phyloP scores from a whole-genome alignment of 1,284 basidiomycete species.

The Heterobasidion occidentale region DNA sequence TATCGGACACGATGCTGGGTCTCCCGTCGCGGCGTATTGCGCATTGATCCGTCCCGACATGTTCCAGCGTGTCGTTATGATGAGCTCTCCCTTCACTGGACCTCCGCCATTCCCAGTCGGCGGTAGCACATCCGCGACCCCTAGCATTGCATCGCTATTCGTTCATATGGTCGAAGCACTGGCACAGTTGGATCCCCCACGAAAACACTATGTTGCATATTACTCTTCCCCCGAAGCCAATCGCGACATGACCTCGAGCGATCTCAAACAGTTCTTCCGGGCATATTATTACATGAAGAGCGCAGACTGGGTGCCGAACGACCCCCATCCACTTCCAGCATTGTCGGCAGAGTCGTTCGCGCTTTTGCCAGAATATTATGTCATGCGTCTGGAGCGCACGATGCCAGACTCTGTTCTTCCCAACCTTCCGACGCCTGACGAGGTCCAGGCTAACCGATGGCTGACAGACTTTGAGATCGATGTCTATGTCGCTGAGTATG shows the following conservation, averaged over 20 bases:
- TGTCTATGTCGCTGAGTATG: slow-evolving; percentile 42
- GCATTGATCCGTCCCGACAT: slow-evolving; percentile 48
- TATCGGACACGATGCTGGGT: slow-evolving; percentile 57
- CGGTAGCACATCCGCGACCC: not conserved
- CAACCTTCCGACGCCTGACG: slow-evolving; percentile 17
- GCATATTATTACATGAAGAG: slow-evolving; percentile 56
- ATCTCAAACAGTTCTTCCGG: slow-evolving; percentile 42
- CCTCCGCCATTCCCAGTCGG: slow-evolving; percentile 24
- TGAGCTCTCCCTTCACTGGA: slow-evolving; percentile 50
- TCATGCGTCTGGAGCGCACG: slow-evolving; percentile 43
- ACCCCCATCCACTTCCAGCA: slow-evolving; percentile 28
- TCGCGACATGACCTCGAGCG: slow-evolving; percentile 34
- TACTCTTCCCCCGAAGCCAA: slow-evolving; percentile 40
- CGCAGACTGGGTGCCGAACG: slow-evolving; percentile 40
- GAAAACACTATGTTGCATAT: slow-evolving; percentile 52
- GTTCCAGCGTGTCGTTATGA: slow-evolving; percentile 46
- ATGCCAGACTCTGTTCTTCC: slow-evolving; percentile 42
- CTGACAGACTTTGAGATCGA: slow-evolving; percentile 38
- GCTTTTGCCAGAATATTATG: slow-evolving; percentile 50
- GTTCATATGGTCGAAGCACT: slow-evolving; percentile 22
- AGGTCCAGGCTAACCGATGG: slow-evolving; percentile 31
- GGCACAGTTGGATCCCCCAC: slow-evolving; percentile 35
- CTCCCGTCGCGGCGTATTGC: slow-evolving; percentile 41
- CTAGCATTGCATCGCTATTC: slow-evolving; percentile 6
- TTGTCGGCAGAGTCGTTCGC: slow-evolving; percentile 25